Base-by-base conservation (phyloP, 163 green algal genomes). In the Scenedesmus sp. region DNA sequence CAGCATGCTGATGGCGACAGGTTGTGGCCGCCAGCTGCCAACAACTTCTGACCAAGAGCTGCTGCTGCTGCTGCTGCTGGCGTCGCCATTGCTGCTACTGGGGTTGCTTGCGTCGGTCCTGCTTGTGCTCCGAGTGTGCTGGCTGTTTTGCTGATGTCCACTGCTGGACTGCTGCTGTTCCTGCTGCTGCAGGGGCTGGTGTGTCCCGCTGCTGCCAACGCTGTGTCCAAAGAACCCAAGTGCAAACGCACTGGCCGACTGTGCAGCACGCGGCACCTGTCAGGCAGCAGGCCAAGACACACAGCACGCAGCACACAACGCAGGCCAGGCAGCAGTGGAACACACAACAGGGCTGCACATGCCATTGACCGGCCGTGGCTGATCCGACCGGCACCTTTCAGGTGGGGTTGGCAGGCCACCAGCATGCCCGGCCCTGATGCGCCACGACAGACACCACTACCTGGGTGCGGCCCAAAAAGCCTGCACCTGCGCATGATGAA, bases 1-100 rank as follows among this genome's bases (percentile, higher is more conserved):
- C 24, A 91, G 70, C 94, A 96, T 96, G 53, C 40, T 87, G 33
- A 96, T 89, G 30, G 94, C 92, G 5, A 95, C 91, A 6, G 94
- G 79, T 90, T 94, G 94, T 1, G 73, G 80, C 49, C 61, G 3
- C 85, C 90, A 73, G 10, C 30, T 10, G 35, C 40, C 73, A 65
- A 30, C 26, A 0, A 15, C 33, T 40, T 37, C 61, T n/a, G 61
- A 42, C 26, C 26, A 18, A 40, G 16, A 53, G 72, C 59, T 53
- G 79, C 56, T 43, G 33, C 68, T 51, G 42, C 76, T 86, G 87
- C 53, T 86, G 78, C 78, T 91, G 78, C 76, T 81, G 76, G 76
- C 49, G 76, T 24, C 80, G 33, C 9, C 35, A 30, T 37, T n/a
- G n/a, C n/a, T 44, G 59, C 33, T 82, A 37, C 35, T 83, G 15